phyloP scores from a whole-genome alignment of 495 filamentous ascomycete species.

The Margaritispora aquatica region DNA sequence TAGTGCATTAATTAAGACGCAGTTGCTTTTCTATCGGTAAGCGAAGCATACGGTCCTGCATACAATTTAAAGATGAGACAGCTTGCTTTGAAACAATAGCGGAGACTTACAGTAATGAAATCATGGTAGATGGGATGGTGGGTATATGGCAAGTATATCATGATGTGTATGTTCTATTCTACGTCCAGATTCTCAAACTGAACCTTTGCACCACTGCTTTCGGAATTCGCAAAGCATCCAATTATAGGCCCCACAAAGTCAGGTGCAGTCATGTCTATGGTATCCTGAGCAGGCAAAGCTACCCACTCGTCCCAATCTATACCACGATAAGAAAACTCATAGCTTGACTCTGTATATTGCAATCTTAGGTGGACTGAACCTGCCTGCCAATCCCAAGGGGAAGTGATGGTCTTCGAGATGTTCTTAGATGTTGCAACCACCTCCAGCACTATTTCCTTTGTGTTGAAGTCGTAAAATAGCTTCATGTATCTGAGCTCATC shows the following conservation, averaged over 20 bases:
- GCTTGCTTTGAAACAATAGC: not conserved
- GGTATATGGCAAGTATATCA: not conserved
- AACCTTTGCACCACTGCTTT: not conserved
- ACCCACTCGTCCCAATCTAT: not conserved
- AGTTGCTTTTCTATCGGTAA: not conserved
- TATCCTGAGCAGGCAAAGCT: not conserved
- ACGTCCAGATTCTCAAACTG: not conserved
- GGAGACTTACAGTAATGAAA: not conserved
- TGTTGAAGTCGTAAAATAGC: conserved; percentile 3
- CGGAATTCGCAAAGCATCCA: conserved; percentile 1
- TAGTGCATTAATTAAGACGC: too few species aligned
- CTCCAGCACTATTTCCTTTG: not conserved
- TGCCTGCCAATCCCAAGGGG: not conserved
- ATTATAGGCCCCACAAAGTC: conserved; percentile 7
- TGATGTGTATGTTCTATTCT: not conserved
- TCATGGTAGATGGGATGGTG: not conserved
- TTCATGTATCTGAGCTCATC: conserved; percentile 6
- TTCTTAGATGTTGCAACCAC: not conserved
- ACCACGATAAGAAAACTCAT: conserved; percentile 4
- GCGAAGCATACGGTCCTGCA: not conserved
- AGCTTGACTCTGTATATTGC: not conserved
- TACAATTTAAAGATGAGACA: too few species aligned
- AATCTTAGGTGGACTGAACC: not conserved
- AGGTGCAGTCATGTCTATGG: conserved; percentile 4
- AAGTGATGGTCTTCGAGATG: not conserved